Conservation (phyloP, 2,329 filamentous ascomycete genomes). For the Diaporthe nobilis region DNA sequence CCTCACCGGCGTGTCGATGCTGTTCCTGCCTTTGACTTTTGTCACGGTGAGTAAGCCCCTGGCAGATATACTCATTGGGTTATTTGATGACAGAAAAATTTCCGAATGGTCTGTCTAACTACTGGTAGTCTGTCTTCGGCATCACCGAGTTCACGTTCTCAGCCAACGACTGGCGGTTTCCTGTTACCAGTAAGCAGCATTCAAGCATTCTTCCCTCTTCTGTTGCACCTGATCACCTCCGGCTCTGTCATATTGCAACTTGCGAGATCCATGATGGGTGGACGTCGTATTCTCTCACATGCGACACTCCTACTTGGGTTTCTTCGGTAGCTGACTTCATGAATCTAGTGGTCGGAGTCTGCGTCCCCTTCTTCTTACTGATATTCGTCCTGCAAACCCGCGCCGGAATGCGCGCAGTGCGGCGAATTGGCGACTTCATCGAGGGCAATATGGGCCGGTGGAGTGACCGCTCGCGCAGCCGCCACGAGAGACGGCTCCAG, state of each 20-base stretch:
- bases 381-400: slow-evolving; percentile 62
- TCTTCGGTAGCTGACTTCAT: slow-evolving; percentile 51
- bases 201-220: neutral
- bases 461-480: slow-evolving; percentile 28
- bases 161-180: slow-evolving; percentile 60
- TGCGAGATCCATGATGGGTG: neutral
- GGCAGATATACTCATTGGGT: neutral
- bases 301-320: neutral
- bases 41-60: slow-evolving; percentile 61
- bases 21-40: slow-evolving; percentile 74
- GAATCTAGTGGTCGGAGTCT: slow-evolving; percentile 68
- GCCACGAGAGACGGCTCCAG: slow-evolving; percentile 40
- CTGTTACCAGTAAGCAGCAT: slow-evolving; percentile 55
- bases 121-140: slow-evolving; percentile 64
- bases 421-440: slow-evolving; percentile 35
- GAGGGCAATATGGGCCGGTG: slow-evolving; percentile 34
- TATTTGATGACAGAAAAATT: neutral
- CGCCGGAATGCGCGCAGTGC: slow-evolving; percentile 49
- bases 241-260: neutral
- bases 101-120: neutral
- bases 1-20: slow-evolving; percentile 71
- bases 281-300: too few relatives aligned
- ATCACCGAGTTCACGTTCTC: slow-evolving; percentile 62
- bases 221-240: too few relatives aligned
- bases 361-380: slow-evolving; percentile 64